phyloP scores from a whole-genome alignment of 2,329 filamentous ascomycete genomes.

The Leptographium procerum region DNA sequence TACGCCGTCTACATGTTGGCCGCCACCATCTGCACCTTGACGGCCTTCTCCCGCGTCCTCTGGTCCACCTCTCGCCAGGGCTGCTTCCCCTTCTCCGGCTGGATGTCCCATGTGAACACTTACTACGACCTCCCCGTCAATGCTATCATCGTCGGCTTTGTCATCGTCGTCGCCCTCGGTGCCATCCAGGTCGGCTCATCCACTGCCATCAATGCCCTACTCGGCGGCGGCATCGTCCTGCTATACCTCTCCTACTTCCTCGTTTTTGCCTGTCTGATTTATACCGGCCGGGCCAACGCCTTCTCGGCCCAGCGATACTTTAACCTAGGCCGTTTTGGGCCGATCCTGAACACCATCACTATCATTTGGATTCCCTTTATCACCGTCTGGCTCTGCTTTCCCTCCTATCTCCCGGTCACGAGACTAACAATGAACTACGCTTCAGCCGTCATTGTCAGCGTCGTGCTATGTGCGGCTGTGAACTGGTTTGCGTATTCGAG shows the following conservation, averaged over 20 bases:
- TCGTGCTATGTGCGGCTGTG: not conserved
- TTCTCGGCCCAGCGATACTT: not conserved
- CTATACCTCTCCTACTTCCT: conserved; percentile 1
- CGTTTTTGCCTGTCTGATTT: not conserved
- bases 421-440: conserved; percentile 1
- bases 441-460: not conserved
- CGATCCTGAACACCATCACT: not conserved
- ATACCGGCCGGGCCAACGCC: not conserved
- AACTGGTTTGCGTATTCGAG: conserved; percentile 1
- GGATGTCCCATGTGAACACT: not conserved
- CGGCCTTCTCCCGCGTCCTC: not conserved
- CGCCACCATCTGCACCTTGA: not conserved
- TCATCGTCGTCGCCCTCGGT: not conserved
- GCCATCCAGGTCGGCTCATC: not conserved
- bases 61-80: conserved; percentile 1
- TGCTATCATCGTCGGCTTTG: not conserved
- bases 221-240: not conserved
- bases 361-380: conserved; percentile 2
- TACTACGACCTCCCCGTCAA: not conserved
- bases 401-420: not conserved
- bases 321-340: not conserved
- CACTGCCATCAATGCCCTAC: conserved; percentile 1
- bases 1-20: not conserved
- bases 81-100: not conserved
- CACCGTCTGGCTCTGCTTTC: conserved; percentile 2